These are phyloP conservation scores for Phytophthora syringae DNA, from an alignment of 352 stramenopile genomes.

Conservation along the genomic window DNA sequence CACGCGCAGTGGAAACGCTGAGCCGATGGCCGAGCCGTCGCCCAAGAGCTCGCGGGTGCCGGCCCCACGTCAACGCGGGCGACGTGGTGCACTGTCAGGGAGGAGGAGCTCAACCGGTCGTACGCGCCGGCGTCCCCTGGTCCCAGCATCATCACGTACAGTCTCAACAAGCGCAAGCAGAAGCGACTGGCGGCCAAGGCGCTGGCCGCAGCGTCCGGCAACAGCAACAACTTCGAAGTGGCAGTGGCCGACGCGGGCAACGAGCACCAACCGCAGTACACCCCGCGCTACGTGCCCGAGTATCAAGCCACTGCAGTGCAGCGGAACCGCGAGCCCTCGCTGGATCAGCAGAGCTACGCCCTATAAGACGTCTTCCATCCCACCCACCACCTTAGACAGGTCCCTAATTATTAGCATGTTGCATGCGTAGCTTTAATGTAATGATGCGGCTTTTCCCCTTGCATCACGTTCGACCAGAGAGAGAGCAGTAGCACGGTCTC, in stretches of 20 bases:
- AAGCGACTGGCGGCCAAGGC: conserved; percentile 53
- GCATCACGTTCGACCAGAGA: too few relatives aligned
- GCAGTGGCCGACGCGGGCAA: conserved; percentile 39
- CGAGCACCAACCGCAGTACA: conserved; percentile 37
- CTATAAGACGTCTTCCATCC: conserved; percentile 42
- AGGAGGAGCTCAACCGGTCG: conserved; percentile 37
- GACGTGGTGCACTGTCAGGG: conserved; percentile 50
- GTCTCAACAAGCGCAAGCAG: conserved; percentile 67
- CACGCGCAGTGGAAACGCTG: conserved; percentile 25
- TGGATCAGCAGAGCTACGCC: conserved; percentile 67
- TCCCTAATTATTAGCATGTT: conserved; percentile 41
- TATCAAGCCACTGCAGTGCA: conserved; percentile 31
- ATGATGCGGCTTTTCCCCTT: conserved; percentile 29
- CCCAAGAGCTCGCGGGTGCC: conserved; percentile 44
- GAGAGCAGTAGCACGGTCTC: too few relatives aligned
- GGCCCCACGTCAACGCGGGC: conserved; percentile 34
- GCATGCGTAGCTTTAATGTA: conserved; percentile 22
- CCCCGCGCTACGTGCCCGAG: conserved; percentile 43
- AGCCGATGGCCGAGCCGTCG: conserved; percentile 18
- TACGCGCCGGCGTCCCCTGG: conserved; percentile 14
- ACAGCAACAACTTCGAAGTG: conserved; percentile 39
- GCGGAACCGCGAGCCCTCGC: conserved; percentile 45
- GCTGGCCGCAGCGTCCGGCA: conserved; percentile 33
- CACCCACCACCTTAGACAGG: conserved; percentile 23
- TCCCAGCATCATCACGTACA: conserved; percentile 68